Evolutionary conservation across 192 early-diverging fungal genomes (phyloP).

Genomic region (Coemansia sp.): DNA sequence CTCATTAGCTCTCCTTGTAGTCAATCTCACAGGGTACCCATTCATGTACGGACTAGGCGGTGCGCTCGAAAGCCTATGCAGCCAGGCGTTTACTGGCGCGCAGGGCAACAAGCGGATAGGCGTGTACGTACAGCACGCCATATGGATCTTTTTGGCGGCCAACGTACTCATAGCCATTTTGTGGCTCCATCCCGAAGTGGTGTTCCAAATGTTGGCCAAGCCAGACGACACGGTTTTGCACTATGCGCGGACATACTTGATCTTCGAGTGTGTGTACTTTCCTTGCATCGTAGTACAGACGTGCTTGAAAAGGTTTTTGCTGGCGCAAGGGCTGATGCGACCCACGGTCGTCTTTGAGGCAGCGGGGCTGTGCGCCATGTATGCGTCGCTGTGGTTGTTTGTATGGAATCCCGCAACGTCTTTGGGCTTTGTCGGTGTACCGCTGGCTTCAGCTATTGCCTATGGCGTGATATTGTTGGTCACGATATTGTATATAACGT

Average conservation of each 20-base stretch:
- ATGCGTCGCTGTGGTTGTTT: conserved; percentile 73
- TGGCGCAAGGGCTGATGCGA: conserved; percentile 91
- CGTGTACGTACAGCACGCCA: conserved; percentile 74
- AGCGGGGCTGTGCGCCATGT: conserved; percentile 71
- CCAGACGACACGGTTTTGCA: conserved; percentile 73
- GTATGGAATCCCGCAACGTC: conserved; percentile 60
- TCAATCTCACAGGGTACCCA: conserved; percentile 74
- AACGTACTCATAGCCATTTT: conserved; percentile 28
- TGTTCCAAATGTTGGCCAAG: conserved; percentile 67
- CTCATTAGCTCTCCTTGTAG: conserved; percentile 71
- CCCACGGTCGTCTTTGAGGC: conserved; percentile 75
- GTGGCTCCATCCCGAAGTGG: conserved; percentile 50
- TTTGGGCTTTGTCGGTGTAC: conserved; percentile 72
- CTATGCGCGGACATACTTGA: conserved; percentile 67
- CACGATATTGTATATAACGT: conserved; percentile 60
- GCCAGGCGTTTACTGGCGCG: conserved; percentile 71
- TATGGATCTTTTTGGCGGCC: conserved; percentile 68
- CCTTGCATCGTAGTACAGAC: conserved; percentile 81
- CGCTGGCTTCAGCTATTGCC: conserved; percentile 65
- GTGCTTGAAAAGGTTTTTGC: conserved; percentile 79
- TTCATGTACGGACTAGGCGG: conserved; percentile 72
- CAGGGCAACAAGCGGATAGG: conserved; percentile 62
- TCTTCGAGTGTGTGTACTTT: conserved; percentile 70
- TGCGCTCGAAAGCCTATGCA: conserved; percentile 77
- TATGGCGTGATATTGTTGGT: conserved; percentile 62